phyloP scores from a whole-genome alignment of 2,329 filamentous ascomycete species.

The Penicillium thymicola region DNA sequence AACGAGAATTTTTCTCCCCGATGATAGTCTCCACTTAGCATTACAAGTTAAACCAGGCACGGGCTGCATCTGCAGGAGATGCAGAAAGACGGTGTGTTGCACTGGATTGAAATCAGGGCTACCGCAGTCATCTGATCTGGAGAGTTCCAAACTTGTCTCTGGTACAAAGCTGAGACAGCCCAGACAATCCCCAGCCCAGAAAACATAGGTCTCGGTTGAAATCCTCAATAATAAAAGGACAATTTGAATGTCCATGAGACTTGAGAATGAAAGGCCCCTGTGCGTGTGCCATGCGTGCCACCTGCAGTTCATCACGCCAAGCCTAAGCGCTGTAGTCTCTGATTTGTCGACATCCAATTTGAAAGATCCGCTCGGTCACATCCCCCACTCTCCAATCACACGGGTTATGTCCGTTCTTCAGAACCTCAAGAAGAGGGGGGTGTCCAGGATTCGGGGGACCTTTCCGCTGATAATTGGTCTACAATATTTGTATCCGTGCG shows the following conservation, averaged over 20 bases:
- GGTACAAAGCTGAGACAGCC: constrained; percentile 4
- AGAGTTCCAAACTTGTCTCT: constrained; percentile 16
- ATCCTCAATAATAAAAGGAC: not conserved
- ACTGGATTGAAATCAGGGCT: constrained; percentile 10
- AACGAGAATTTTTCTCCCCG: not conserved
- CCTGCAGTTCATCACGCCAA: constrained; percentile 27
- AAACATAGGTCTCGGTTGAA: not conserved
- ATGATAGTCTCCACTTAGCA: constrained; percentile 8
- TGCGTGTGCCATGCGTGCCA: constrained; percentile 16
- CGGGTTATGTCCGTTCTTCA: constrained; percentile 9
- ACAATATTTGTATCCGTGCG: constrained; percentile 14
- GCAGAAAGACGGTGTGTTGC: constrained; percentile 1
- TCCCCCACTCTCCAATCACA: constrained; percentile 21
- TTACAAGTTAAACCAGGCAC: not conserved
- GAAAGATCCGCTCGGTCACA: constrained; percentile 23
- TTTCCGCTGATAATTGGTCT: constrained; percentile 13
- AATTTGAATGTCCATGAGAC: constrained; percentile 16
- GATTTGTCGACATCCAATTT: constrained; percentile 17
- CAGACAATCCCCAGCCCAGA: not conserved
- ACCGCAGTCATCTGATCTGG: constrained; percentile 13
- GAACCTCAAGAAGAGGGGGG: constrained; percentile 13
- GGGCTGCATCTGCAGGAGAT: not conserved
- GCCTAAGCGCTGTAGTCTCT: constrained; percentile 2
- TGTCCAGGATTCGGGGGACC: not conserved
- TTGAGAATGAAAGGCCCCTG: not conserved